Conservation (phyloP, 2,329 filamentous ascomycete genomes). For the Fusarium sp. region DNA sequence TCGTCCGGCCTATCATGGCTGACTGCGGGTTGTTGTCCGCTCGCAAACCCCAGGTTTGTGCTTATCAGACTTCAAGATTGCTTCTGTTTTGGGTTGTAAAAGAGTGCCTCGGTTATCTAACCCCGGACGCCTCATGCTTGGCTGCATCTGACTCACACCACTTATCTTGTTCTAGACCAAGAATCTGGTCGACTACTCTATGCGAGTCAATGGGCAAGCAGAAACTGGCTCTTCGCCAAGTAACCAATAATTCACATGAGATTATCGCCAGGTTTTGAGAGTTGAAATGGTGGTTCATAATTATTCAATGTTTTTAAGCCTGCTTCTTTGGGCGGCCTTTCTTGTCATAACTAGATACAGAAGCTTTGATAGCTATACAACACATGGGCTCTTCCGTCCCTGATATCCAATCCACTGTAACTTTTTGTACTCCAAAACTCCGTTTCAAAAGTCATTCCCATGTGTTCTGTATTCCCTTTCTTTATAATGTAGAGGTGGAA, state of each 20-base stretch:
- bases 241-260: constrained; percentile 9
- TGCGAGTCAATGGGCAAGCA: background rate
- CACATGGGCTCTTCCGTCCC: constrained; percentile 29
- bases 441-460: constrained; percentile 30
- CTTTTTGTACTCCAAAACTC: constrained; percentile 26
- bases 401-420: constrained; percentile 11
- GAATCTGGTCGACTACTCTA: background rate
- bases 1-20: constrained; percentile 11
- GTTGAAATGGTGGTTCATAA: constrained; percentile 16
- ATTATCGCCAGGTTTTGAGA: background rate
- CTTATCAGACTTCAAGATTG: background rate
- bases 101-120: constrained; percentile 9
- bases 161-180: background rate
- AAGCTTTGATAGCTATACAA: constrained; percentile 27
- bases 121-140: constrained; percentile 25
- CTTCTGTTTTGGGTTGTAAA: background rate
- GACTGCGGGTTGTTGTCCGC: background rate
- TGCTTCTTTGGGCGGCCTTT: constrained; percentile 29
- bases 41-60: background rate
- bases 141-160: constrained; percentile 7
- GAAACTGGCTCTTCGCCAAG: background rate
- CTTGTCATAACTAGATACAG: constrained; percentile 28
- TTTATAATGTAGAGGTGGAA: constrained; percentile 35
- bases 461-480: constrained; percentile 41
- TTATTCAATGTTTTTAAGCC: constrained; percentile 25